Evolutionary conservation across 2,329 filamentous ascomycete species (phyloP).

Genomic region (Trichoderma arundinaceum): DNA sequence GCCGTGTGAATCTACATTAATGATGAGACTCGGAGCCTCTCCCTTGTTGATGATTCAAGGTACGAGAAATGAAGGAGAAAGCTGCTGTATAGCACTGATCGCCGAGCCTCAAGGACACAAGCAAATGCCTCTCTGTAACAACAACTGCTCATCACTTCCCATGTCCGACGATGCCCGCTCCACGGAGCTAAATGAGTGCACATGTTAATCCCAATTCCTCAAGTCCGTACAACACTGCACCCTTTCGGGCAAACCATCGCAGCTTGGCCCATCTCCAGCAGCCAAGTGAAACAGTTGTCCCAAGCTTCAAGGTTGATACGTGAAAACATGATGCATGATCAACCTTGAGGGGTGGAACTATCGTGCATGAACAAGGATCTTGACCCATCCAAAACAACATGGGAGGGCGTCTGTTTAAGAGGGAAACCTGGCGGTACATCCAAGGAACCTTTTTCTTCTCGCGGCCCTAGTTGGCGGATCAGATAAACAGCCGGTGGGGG

Average conservation of each 20-base stretch:
- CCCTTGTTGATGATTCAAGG: background rate
- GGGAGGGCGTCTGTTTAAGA: background rate
- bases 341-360: background rate
- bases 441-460: background rate
- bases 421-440: constrained; percentile 9
- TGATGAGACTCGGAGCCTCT: background rate
- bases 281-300: background rate
- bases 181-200: background rate
- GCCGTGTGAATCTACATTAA: background rate
- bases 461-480: constrained; percentile 12
- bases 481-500: constrained; percentile 24
- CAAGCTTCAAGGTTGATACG: background rate
- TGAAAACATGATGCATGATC: background rate
- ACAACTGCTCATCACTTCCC: constrained; percentile 2
- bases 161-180: constrained; percentile 19
- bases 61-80: background rate
- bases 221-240: background rate
- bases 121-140: constrained; percentile 10
- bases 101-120: background rate
- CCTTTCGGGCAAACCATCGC: background rate
- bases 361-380: constrained; percentile 7
- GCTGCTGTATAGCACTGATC: background rate
- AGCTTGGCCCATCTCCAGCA: background rate
- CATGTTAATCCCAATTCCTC: background rate
- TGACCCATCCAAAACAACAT: background rate